Evolutionary conservation across 768 basidiomycete genomes (phyloP).

Genomic region (Tubosaeta brunneosetosa): DNA sequence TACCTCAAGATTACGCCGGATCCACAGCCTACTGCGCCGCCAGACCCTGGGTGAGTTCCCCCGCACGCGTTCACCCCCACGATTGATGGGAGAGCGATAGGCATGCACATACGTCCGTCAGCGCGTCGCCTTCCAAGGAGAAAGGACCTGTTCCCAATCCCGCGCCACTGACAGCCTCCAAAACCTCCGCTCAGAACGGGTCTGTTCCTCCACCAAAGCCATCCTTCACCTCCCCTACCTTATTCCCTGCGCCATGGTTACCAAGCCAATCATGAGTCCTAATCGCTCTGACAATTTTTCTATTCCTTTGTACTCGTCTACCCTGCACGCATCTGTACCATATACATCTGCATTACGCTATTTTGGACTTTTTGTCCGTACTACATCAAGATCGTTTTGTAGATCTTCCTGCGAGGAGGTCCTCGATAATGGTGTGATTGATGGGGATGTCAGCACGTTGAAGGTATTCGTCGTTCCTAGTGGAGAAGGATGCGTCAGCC

Average conservation of each 20-base stretch:
- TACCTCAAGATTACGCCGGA: conserved; percentile 69
- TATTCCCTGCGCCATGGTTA: conserved; percentile 22
- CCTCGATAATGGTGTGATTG: conserved; percentile 37
- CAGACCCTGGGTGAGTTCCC: conserved; percentile 36
- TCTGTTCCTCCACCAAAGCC: conserved; percentile 12
- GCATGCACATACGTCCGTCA: conserved; percentile 12
- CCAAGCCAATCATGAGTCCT: conserved; percentile 12
- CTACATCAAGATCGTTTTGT: conserved; percentile 5
- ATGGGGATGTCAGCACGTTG: conserved; percentile 37
- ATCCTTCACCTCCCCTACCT: conserved; percentile 19
- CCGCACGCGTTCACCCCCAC: not conserved
- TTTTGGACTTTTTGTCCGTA: not conserved
- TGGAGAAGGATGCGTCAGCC: not conserved
- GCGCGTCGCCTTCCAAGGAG: conserved; percentile 27
- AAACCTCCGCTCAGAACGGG: conserved; percentile 17
- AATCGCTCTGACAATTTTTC: not conserved
- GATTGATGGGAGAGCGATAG: conserved; percentile 5
- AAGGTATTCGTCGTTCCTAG: conserved; percentile 54
- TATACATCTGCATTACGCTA: conserved; percentile 21
- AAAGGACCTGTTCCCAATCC: conserved; percentile 18
- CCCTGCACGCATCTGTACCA: conserved; percentile 25
- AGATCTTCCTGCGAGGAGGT: conserved; percentile 29
- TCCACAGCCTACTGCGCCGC: conserved; percentile 30
- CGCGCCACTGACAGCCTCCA: conserved; percentile 4
- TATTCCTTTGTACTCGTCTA: conserved; percentile 3